Evolutionary conservation across 768 basidiomycete genomes (phyloP), one percentile per base, ranked within the genome.

Genomic region (Rhodotorula babjevae): DNA sequence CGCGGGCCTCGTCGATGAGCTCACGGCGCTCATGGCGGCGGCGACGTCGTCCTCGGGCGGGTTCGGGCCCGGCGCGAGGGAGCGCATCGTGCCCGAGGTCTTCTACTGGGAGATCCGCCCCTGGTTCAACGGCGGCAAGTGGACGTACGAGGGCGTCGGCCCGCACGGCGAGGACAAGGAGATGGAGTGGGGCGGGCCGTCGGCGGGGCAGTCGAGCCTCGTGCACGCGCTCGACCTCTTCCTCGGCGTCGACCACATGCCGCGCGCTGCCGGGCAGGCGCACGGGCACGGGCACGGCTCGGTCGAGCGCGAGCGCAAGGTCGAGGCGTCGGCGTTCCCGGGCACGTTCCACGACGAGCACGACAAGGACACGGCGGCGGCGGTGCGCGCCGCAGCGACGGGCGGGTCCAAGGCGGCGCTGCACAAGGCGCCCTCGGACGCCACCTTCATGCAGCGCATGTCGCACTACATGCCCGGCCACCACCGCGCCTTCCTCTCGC

Each of bases 61-160:
- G 6, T 76, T 76, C 36, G 75, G 75, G 1, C 68, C 68, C 16
- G 42, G 18, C 16, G 29, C 27, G 18, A 47, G 60, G 25, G 63
- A 61, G 33, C 56, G 63, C 2, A 76, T 92, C 79, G 86, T 87
- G 58, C 91, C 92, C 0, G 83, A 85, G 3, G 83, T 85, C 27
- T 97, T 99, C 82, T 94, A 93, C 81, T 90, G 89, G 85, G 84
- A 88, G 68, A 87, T 92, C 76, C 87, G 95, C 63, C 93, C 92
- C 3, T 99, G 95, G 95, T 95, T 86, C 82, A 88, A 89, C 65
- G 94, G 94, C 23, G 91, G 90, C 74, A 87, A 89, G 52, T 84
- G 84, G 83, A 82, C 88, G 53, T 97, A 90, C 80, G 89, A 93
- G 78, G 92, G 91, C 0, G 87, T 91, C 15, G 75, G 70, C 0